A percentile compares a stretch with the other conserved stretches of the same genome.
Conservation (phyloP, 768 basidiomycete species). For the Leucocoprinus leucothites region DNA sequence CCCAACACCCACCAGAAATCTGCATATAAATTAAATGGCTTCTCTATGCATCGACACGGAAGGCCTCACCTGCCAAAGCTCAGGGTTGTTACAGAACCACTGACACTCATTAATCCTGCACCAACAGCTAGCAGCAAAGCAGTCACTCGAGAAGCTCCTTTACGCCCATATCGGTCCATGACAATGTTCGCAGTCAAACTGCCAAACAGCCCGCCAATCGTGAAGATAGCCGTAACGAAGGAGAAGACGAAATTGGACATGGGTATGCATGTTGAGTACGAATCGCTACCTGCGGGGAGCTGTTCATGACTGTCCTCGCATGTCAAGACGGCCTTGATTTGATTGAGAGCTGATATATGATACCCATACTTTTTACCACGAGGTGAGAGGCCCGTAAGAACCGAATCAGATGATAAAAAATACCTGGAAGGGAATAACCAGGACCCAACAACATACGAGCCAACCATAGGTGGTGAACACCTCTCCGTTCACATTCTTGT, state of each 20-base stretch:
- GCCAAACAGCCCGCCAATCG: conserved; percentile 82
- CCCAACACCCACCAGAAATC: conserved; percentile 65
- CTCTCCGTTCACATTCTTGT: conserved; percentile 12
- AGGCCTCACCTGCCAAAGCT: conserved; percentile 63
- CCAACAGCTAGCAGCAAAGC: conserved; percentile 56
- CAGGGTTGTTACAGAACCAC: conserved; percentile 51
- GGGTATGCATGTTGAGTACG: conserved; percentile 70
- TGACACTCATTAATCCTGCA: conserved; percentile 62
- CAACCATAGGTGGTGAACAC: conserved; percentile 62
- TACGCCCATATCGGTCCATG: conserved; percentile 73
- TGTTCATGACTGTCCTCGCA: conserved; percentile 43
- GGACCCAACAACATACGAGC: conserved; percentile 65
- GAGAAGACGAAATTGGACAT: conserved; percentile 81
- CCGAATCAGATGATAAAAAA: conserved; percentile 18
- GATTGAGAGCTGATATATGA: conserved; percentile 89
- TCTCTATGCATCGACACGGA: background rate
- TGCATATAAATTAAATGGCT: conserved; percentile 21
- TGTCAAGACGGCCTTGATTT: conserved; percentile 75
- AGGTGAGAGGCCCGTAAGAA: background rate
- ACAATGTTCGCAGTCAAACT: conserved; percentile 64
- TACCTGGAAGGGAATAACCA: conserved; percentile 58
- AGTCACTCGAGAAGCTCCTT: conserved; percentile 59
- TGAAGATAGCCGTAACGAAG: conserved; percentile 81
- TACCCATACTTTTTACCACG: conserved; percentile 68
- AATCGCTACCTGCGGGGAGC: conserved; percentile 26